Percentiles rank a stretch among this genome's conserved stretches.
Conservation (phyloP, 805 yeast species). For the Kazachstania psychrophila region DNA sequence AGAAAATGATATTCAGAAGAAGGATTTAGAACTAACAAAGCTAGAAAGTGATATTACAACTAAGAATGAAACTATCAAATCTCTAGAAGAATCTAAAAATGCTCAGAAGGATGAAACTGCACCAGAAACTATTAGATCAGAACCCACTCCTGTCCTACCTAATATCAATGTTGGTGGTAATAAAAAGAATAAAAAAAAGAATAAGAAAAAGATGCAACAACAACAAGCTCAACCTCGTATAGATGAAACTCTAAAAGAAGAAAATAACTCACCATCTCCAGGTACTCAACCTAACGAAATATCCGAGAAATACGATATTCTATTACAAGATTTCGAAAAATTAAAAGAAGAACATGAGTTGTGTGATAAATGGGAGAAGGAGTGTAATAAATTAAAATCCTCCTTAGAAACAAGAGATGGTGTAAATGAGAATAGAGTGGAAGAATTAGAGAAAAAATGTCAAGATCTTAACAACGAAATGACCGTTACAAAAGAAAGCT, state of each 20-base stretch:
- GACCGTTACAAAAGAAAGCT: slow-evolving; percentile 18
- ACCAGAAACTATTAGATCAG: no score
- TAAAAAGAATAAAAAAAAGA: slow-evolving; percentile 4
- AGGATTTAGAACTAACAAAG: neutral
- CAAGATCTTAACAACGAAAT: slow-evolving; percentile 8
- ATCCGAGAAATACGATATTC: neutral
- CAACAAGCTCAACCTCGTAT: neutral
- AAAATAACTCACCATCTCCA: neutral
- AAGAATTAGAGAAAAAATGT: slow-evolving; percentile 1
- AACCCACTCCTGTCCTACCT: no score
- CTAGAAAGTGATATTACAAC: neutral
- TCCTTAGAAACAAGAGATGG: neutral
- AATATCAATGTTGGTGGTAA: neutral
- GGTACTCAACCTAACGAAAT: neutral
- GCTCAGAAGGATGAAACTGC: neutral
- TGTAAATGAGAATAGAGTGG: neutral
- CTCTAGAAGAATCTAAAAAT: neutral
- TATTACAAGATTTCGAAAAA: neutral
- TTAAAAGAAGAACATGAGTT: neutral
- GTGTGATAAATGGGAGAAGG: neutral
- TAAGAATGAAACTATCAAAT: neutral
- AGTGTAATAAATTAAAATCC: neutral
- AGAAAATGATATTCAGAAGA: neutral
- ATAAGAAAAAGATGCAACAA: slow-evolving; percentile 2
- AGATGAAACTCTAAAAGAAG: neutral